Evolutionary conservation across 1,284 basidiomycete genomes (phyloP).

Genomic region (Athelia psychrophila): DNA sequence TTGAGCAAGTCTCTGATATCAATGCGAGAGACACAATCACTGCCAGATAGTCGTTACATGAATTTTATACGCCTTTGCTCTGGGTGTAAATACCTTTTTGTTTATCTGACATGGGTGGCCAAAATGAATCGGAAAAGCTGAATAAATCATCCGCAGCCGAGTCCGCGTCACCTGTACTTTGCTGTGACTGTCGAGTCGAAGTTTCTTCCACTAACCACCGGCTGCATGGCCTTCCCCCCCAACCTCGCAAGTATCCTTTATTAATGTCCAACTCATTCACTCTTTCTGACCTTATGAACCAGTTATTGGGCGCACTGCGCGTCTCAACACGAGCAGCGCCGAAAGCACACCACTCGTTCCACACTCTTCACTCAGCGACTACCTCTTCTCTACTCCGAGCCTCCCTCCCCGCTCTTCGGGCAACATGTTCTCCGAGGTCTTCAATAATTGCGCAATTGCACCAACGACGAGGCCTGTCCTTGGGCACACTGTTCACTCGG

Average conservation of each 20-base stretch:
- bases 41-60: constrained; percentile 9
- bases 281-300: neutral
- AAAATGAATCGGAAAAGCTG: no score
- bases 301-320: constrained; percentile 31
- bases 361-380: constrained; percentile 1
- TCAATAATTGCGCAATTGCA: neutral
- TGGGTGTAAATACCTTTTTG: constrained; percentile 27
- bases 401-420: constrained; percentile 5
- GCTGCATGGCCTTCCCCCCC: neutral
- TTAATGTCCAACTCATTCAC: constrained; percentile 12
- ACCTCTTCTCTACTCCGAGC: neutral
- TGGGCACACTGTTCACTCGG: constrained; percentile 53
- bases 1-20: constrained; percentile 41
- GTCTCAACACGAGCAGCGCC: constrained; percentile 21
- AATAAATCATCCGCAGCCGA: no score
- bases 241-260: neutral
- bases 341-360: constrained; percentile 8
- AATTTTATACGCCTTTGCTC: neutral
- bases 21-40: constrained; percentile 30
- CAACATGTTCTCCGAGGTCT: constrained; percentile 6
- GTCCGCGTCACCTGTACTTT: no score
- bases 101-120: constrained; percentile 30
- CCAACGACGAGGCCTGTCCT: constrained; percentile 32
- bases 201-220: neutral
- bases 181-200: no score